Conservation (phyloP, 331 rosid species). For the Pyrus hybrid region DNA sequence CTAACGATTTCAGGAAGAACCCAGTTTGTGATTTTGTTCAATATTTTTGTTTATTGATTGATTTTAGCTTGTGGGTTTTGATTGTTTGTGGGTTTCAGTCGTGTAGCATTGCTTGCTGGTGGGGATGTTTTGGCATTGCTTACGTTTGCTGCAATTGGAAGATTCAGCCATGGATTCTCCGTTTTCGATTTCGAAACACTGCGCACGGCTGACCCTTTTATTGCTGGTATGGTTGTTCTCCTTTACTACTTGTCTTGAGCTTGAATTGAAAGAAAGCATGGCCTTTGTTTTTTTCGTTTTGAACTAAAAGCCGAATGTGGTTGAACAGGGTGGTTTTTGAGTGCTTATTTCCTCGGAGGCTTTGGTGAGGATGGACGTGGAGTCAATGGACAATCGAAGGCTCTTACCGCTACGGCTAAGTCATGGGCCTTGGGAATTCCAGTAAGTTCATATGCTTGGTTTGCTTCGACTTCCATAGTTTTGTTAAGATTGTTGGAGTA, state of each 20-base stretch:
- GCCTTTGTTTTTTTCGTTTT: neutral
- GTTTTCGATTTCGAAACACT: conserved; percentile 67
- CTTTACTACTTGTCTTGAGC: neutral
- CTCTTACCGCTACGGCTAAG: conserved; percentile 60
- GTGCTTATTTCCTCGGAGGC: conserved; percentile 93
- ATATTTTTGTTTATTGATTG: neutral
- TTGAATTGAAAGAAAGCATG: neutral
- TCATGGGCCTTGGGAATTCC: conserved; percentile 96
- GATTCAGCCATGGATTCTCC: conserved; percentile 78
- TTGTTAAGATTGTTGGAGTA: neutral
- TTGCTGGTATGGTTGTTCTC: conserved; percentile 56
- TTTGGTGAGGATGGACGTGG: conserved; percentile 89
- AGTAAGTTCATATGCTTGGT: conserved; percentile 27
- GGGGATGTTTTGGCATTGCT: conserved; percentile 87
- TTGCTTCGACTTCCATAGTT: neutral
- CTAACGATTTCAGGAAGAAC: neutral
- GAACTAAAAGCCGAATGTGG: conserved; percentile 8
- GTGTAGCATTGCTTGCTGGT: conserved; percentile 72
- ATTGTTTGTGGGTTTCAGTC: conserved; percentile 31
- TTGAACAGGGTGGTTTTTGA: conserved; percentile 75
- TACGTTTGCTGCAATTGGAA: conserved; percentile 76
- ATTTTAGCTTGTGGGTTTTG: neutral
- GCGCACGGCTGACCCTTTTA: conserved; percentile 79
- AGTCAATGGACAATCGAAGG: conserved; percentile 63
- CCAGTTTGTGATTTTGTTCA: neutral